Conservation (phyloP, 2,329 filamentous ascomycete species). For the Moelleriella libera region DNA sequence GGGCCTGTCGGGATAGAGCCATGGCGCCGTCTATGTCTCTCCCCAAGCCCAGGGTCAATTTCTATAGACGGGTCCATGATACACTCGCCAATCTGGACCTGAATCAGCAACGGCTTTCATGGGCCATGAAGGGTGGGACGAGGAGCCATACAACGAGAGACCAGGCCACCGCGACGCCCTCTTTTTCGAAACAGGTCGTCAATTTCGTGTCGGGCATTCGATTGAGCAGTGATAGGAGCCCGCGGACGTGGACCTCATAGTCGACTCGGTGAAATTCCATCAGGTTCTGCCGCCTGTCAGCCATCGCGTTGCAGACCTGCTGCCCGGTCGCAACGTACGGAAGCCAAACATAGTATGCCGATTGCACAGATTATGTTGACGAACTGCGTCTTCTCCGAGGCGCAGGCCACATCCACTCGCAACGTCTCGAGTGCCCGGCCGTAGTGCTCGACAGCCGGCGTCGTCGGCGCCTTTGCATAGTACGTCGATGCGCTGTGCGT, state of each 20-base stretch:
- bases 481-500: background rate
- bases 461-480: background rate
- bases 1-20: background rate
- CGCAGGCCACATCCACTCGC: background rate
- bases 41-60: background rate
- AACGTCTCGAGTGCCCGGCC: background rate
- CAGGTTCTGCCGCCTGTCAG: background rate
- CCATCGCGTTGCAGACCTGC: background rate
- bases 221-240: background rate
- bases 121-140: background rate
- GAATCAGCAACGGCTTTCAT: background rate
- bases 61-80: conserved; percentile 2
- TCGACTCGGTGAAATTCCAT: background rate
- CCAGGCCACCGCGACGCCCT: background rate
- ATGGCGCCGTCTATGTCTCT: background rate
- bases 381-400: background rate
- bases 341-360: background rate
- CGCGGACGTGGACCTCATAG: conserved; percentile 1
- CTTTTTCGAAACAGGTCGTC: background rate
- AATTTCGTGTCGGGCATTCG: background rate
- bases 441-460: background rate
- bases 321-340: background rate
- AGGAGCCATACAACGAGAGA: background rate
- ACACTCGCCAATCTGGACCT: conserved; percentile 1
- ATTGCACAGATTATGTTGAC: background rate